Base-by-base conservation (phyloP, 169 alveolate genomes). In the Plasmodium gonderi region DNA sequence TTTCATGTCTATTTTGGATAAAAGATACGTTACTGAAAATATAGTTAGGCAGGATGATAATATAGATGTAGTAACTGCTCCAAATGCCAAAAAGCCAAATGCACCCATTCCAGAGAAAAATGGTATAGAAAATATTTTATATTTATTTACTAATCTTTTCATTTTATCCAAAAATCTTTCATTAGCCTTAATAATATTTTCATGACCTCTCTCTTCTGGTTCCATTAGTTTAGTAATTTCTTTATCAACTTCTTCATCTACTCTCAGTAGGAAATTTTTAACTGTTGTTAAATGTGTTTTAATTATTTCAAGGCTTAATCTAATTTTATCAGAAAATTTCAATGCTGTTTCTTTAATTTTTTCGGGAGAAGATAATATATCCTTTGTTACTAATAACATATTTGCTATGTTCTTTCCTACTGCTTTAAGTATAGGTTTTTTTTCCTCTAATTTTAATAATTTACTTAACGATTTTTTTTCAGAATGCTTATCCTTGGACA, bases 31-130 rank as follows among this genome's bases (percentile, higher is more conserved):
- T 49, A 54, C 69, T n/a, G 26, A 1, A 79, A 54, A 47, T 0
- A 79, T 79, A 0, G 89, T 79, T 79, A 79, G 23, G 47, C 89
- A 79, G 14, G 89, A 79, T 79, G 89, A 79, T 26, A 79, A 38
- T 54, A 79, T 29, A 79, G 89, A 79, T 2, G 51, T 31, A 49
- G 33, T 38, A 26, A 79, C 47, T 7, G 74, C 69, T 54, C 89
- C 89, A 79, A 79, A 8, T 20, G 74, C 89, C 42, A 49, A 79
- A 26, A 54, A 49, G 31, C 76, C 89, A 47, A 79, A 44, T 23
- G 89, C 14, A 31, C 76, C 89, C 69, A 79, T 47, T 49, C 76
- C 89, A 49, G 89, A 12, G 47, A 79, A 49, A 54, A 51, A 79
- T 14, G 89, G 89, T 17, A 54, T 54, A 4, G 89, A n/a, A 40